Percentiles rank a stretch among this genome's conserved stretches.
Conservation (phyloP, 768 basidiomycete genomes). For the Leccinum subtestaceum region DNA sequence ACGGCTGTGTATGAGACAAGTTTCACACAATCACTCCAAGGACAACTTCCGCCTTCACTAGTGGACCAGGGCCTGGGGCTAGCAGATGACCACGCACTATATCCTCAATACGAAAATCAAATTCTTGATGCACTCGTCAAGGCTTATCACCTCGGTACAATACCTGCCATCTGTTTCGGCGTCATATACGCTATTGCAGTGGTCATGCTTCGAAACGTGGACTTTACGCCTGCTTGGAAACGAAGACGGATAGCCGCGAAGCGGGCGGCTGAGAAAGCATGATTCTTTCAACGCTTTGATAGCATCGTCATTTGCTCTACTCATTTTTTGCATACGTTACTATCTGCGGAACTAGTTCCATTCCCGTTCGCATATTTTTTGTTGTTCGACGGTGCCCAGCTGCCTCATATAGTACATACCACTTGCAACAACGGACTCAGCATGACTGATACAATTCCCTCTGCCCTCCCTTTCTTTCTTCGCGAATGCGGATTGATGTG, state of each 20-base stretch:
- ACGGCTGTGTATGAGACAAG: slow-evolving; percentile 34
- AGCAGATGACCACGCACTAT: slow-evolving; percentile 28
- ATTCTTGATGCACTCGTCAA: slow-evolving; percentile 33
- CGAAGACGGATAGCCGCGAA: slow-evolving; percentile 28
- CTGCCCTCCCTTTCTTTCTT: not conserved
- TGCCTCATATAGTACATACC: not conserved
- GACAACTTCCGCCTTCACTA: slow-evolving; percentile 28
- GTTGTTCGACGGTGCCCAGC: not conserved
- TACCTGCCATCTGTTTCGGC: slow-evolving; percentile 35
- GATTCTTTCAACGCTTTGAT: slow-evolving; percentile 16
- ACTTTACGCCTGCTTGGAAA: slow-evolving; percentile 34
- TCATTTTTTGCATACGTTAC: slow-evolving; percentile 17
- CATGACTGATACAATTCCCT: not conserved
- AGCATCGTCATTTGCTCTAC: slow-evolving; percentile 10
- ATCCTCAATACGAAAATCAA: slow-evolving; percentile 34
- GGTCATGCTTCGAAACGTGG: slow-evolving; percentile 30
- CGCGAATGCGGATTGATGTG: not conserved
- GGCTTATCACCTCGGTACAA: slow-evolving; percentile 33
- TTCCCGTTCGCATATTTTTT: not conserved
- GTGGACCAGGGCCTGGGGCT: slow-evolving; percentile 31
- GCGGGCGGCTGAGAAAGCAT: slow-evolving; percentile 23
- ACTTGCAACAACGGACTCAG: slow-evolving; percentile 13
- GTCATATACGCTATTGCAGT: slow-evolving; percentile 32
- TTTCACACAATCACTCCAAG: slow-evolving; percentile 30
- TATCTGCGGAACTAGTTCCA: slow-evolving; percentile 17